Evolutionary conservation across 768 basidiomycete genomes (phyloP).

Genomic region (Russula dissimulans): DNA sequence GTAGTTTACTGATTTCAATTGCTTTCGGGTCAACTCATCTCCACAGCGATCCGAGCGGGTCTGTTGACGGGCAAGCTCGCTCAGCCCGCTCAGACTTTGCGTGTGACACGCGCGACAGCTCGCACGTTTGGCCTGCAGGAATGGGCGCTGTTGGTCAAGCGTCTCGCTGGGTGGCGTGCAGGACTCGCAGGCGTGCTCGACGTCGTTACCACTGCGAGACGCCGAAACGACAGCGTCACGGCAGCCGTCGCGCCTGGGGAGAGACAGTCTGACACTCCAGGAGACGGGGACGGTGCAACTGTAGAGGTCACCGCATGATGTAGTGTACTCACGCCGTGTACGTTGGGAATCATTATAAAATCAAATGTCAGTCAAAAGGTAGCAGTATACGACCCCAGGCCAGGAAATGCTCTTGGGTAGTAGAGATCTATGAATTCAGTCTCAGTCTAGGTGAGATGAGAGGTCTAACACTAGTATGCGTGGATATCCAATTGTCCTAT

Average conservation of each 20-base stretch:
- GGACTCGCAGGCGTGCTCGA: slow-evolving; percentile 62
- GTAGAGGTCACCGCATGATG: no score
- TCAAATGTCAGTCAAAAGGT: no score
- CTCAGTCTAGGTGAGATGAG: background rate
- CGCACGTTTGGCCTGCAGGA: slow-evolving; percentile 70
- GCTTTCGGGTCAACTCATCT: background rate
- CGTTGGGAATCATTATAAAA: no score
- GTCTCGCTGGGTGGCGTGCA: slow-evolving; percentile 68
- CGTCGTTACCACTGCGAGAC: slow-evolving; percentile 52
- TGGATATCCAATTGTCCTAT: background rate
- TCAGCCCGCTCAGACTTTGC: slow-evolving; percentile 65
- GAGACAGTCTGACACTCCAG: no score
- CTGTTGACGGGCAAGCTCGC: slow-evolving; percentile 78
- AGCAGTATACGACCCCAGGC: no score
- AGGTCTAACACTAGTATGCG: background rate
- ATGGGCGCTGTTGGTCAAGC: slow-evolving; percentile 71
- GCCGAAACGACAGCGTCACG: no score
- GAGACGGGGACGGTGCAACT: no score
- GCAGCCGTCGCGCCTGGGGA: no score
- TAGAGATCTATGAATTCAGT: background rate
- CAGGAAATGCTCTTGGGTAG: background rate
- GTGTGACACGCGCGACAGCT: slow-evolving; percentile 63
- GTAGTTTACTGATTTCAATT: background rate
- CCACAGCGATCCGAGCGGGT: slow-evolving; percentile 67
- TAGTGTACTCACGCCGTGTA: no score